Evolutionary conservation across 2,329 filamentous ascomycete species (phyloP).

Genomic region (Aschersonia sp.): DNA sequence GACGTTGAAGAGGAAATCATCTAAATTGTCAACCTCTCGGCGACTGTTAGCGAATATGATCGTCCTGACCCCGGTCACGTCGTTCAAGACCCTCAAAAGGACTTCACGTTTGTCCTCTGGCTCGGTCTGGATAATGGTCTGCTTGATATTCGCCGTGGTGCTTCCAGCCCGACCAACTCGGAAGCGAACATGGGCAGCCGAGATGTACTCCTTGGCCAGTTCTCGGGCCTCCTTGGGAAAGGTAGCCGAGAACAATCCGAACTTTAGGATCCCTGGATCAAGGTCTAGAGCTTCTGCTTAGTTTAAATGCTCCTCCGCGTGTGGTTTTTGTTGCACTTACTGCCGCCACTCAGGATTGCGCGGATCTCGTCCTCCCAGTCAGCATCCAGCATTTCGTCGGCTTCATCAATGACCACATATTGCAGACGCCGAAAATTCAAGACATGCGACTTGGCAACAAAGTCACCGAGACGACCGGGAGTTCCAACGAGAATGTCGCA

Average conservation of each 20-base stretch:
- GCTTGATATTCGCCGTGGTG: slow-evolving; percentile 68
- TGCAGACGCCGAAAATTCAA: slow-evolving; percentile 64
- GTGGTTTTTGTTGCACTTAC: slow-evolving; percentile 35
- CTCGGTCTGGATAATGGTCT: slow-evolving; percentile 57
- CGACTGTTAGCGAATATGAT: slow-evolving; percentile 85
- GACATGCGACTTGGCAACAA: slow-evolving; percentile 57
- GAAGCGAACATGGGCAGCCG: slow-evolving; percentile 61
- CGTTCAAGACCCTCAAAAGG: slow-evolving; percentile 57
- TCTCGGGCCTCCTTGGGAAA: slow-evolving; percentile 71
- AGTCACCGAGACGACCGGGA: slow-evolving; percentile 72
- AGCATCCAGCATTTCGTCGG: slow-evolving; percentile 73
- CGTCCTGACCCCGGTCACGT: slow-evolving; percentile 58
- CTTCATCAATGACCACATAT: slow-evolving; percentile 80
- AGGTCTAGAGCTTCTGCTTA: slow-evolving; percentile 39
- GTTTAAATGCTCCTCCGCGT: slow-evolving; percentile 5
- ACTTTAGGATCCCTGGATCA: slow-evolving; percentile 53
- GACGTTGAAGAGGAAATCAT: slow-evolving; percentile 75
- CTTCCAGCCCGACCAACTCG: slow-evolving; percentile 78
- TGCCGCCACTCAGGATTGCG: slow-evolving; percentile 65
- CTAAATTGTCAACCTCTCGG: slow-evolving; percentile 62
- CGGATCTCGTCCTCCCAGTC: slow-evolving; percentile 69
- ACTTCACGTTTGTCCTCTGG: slow-evolving; percentile 52
- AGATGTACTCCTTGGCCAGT: slow-evolving; percentile 63
- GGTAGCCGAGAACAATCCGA: slow-evolving; percentile 86
- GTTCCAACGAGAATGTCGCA: slow-evolving; percentile 85